Conservation (phyloP, 768 basidiomycete genomes). For the Boletus reticuloceps region DNA sequence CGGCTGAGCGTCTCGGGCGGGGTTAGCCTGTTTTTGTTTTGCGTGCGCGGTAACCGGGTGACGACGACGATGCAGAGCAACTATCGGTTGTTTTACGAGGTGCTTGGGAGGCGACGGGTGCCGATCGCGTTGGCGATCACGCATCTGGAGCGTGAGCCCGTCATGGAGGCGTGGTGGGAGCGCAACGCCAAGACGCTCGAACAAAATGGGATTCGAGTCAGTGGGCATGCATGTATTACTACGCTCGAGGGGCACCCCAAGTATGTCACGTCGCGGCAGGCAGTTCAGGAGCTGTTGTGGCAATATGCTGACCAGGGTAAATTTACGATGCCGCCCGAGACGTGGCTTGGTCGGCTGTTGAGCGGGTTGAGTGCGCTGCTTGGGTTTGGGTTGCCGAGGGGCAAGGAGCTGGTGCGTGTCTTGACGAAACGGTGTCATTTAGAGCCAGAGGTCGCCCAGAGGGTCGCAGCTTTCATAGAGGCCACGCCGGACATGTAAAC, state of each 20-base stretch:
- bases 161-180: slow-evolving; percentile 34
- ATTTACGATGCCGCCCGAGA: slow-evolving; percentile 23
- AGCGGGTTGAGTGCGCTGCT: slow-evolving; percentile 16
- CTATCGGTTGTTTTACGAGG: slow-evolving; percentile 36
- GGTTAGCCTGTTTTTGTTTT: slow-evolving; percentile 32
- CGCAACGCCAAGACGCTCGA: slow-evolving; percentile 23
- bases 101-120: slow-evolving; percentile 37
- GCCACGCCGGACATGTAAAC: slow-evolving; percentile 3
- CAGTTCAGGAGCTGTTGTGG: slow-evolving; percentile 21
- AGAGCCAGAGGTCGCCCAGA: slow-evolving; percentile 22
- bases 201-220: slow-evolving; percentile 15
- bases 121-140: slow-evolving; percentile 40
- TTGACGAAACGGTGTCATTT: slow-evolving; percentile 26
- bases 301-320: slow-evolving; percentile 23
- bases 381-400: slow-evolving; percentile 18
- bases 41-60: slow-evolving; percentile 30
- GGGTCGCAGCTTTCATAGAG: slow-evolving; percentile 25
- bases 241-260: slow-evolving; percentile 20
- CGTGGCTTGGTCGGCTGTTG: slow-evolving; percentile 20
- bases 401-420: slow-evolving; percentile 18
- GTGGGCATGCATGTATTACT: slow-evolving; percentile 31
- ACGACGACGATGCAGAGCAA: slow-evolving; percentile 30
- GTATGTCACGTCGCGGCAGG: slow-evolving; percentile 18
- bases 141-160: slow-evolving; percentile 33
- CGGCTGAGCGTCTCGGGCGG: slow-evolving; percentile 26